Conservation (phyloP, 2,329 filamentous ascomycete genomes). For the Endocalyx cinctus region DNA sequence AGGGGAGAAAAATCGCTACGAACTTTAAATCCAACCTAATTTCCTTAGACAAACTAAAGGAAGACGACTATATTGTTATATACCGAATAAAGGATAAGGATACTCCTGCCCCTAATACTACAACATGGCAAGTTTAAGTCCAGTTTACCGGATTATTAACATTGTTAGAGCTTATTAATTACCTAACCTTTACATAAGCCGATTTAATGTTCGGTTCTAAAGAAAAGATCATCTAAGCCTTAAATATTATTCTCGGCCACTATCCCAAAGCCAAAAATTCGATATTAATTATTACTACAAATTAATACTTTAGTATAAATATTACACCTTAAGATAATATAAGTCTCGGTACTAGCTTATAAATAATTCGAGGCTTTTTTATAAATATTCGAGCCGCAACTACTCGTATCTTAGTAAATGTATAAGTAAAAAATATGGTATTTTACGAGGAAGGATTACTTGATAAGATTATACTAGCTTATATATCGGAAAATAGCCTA, state of each 20-base stretch:
- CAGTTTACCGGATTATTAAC: slow-evolving; percentile 1
- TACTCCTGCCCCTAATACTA: slow-evolving; percentile 2
- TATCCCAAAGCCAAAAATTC: slow-evolving; percentile 1
- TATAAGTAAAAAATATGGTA: slow-evolving; percentile 6
- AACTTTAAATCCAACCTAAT: slow-evolving; percentile 5
- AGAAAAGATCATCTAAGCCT: slow-evolving; percentile 5
- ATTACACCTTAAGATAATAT: not conserved
- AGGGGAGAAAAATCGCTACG: slow-evolving; percentile 1
- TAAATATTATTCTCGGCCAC: slow-evolving; percentile 6
- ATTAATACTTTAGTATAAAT: slow-evolving; percentile 1
- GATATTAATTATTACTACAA: slow-evolving; percentile 1
- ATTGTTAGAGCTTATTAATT: slow-evolving; percentile 3
- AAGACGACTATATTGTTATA: not conserved
- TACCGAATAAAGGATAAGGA: slow-evolving; percentile 3
- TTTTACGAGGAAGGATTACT: slow-evolving; percentile 4
- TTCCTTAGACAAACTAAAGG: not conserved
- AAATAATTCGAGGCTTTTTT: slow-evolving; percentile 6
- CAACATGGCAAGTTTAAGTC: not conserved
- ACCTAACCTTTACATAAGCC: slow-evolving; percentile 5
- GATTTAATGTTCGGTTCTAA: slow-evolving; percentile 2
- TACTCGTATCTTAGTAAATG: slow-evolving; percentile 6
- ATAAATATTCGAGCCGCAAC: slow-evolving; percentile 6
- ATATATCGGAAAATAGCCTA: not conserved
- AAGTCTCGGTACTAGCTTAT: slow-evolving; percentile 3
- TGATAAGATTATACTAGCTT: slow-evolving; percentile 2